Base-by-base conservation (phyloP, 2,329 filamentous ascomycete genomes). In the Podosphaera aphanis region DNA sequence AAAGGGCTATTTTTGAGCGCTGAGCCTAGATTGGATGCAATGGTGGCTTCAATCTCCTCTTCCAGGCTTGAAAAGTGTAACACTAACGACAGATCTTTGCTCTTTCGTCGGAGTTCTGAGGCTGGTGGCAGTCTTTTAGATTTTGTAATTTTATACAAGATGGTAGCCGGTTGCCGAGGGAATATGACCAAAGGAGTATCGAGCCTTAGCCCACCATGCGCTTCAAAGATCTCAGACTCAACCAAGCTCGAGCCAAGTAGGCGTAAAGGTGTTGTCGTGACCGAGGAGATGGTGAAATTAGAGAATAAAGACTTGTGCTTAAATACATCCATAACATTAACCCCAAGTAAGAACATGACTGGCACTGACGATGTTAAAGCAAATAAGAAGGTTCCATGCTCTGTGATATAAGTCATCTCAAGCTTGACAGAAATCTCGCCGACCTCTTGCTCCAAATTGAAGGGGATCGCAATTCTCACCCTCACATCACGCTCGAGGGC, bases 301-400 rank as follows among this genome's bases (percentile, higher is more conserved):
- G 86, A 94, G 57, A 90, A 90, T 0, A 95, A 68, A 0, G 74
- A 70, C 6, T 76, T 65, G 50, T 83, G 75, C 58, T 93, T 93
- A 66, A 95, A 95, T 23, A 92, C 74, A 54, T 98, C 90, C 56
- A 95, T 86, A 5, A 98, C 90, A 52, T 95, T 95, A 50, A 98
- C 90, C 2, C 88, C 86, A 2, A 98, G 68, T 0, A 84, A 83
- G 3, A 98, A 66, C 1, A 80, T 71, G 1, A 90, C 79, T 2
- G 77, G 71, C 18, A 92, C 68, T 2, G 68, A 72, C 18, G 73
- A 70, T 6, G 69, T 67, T 15, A 70, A 72, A 15, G 74, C 70
- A 57, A 78, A 79, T 46, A 69, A 66, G 51, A 83, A 82, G 6
- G 64, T 66, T 2, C 77, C 80, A 2, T 72, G 63, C 0, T 74